Evolutionary conservation across 2,329 filamentous ascomycete species (phyloP).

Genomic region (Paecilomyces fulvus): DNA sequence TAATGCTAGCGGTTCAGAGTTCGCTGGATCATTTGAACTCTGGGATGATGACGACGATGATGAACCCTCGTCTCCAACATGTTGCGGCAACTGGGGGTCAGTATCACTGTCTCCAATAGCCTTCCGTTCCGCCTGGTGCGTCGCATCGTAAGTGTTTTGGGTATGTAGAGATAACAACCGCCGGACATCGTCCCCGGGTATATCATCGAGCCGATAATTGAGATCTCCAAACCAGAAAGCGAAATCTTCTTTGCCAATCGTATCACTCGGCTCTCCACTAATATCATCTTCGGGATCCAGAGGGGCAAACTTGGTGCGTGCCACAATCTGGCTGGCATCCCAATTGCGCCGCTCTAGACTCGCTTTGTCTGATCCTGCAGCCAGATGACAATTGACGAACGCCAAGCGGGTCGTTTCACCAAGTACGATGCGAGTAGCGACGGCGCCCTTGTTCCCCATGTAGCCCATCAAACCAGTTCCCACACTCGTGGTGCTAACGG

Average conservation of each 20-base stretch:
- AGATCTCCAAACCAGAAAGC: constrained; percentile 94
- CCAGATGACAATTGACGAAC: constrained; percentile 86
- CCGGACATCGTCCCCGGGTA: constrained; percentile 85
- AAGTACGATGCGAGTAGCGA: constrained; percentile 70
- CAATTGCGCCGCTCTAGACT: constrained; percentile 78
- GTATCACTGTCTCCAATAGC: constrained; percentile 13
- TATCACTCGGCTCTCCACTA: constrained; percentile 50
- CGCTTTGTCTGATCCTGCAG: constrained; percentile 71
- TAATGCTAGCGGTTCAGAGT: constrained; percentile 8
- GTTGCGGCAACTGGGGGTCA: constrained; percentile 10
- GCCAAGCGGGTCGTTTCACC: constrained; percentile 84
- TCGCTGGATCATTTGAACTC: neutral
- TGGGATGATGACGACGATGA: neutral
- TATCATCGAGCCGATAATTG: constrained; percentile 82
- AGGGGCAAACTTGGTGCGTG: constrained; percentile 69
- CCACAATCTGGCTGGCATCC: constrained; percentile 73
- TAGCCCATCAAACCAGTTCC: constrained; percentile 89
- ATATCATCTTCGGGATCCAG: constrained; percentile 55
- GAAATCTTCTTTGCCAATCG: constrained; percentile 84
- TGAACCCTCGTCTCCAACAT: neutral
- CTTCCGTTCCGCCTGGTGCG: constrained; percentile 26
- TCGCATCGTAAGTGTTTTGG: constrained; percentile 63
- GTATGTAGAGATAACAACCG: constrained; percentile 76
- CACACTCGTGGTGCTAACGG: constrained; percentile 72
- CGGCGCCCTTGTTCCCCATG: constrained; percentile 91